Base-by-base conservation (phyloP, 768 basidiomycete species). In the Rhodotorula sphaerocarpa region DNA sequence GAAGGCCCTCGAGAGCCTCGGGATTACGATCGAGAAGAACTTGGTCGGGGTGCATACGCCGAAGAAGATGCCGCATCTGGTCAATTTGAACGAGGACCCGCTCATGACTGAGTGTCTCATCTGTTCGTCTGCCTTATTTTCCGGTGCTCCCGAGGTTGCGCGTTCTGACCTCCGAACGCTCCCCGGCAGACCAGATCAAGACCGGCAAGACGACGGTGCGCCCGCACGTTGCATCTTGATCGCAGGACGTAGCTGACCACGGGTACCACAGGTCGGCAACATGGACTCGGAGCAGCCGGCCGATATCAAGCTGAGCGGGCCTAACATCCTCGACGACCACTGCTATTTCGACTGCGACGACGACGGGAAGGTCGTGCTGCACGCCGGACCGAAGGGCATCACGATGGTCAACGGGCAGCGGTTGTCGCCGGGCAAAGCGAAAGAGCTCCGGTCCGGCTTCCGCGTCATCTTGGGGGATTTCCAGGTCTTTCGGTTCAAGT, bases 21-120 rank as follows among this genome's bases (percentile, higher is more conserved):
- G 95, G 41, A 97, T 99, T 76, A 88, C 88, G 44, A 90, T 99
- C 63, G 93, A 97, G 77, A 96, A 91, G 81, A 88, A 91, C 75
- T 77, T 88, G 59, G 87, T 97, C 59, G 93, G 95, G 54, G 95
- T 99, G 59, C 91, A 95, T 79, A 91, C 95, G 27, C 95, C 95
- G 34, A 97, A 96, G 81, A 90, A 86, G 81, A 90, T 88, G 84
- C 89, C 90, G 7, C 90, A 92, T 79, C 78, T 95, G 66, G 89
- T 92, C 71, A 93, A 91, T 77, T 68, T 77, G 34, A 75, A 74
- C 66, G 76, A 78, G 88, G 90, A 95, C 79, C 92, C 91, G 53
- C 80, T 95, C 54, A 95, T 95, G 90, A 90, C 88, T 15, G 57
- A 58, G 25, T 50, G 52, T 39, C 34, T 57, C 12, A 52, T 78